Evolutionary conservation across 306 rosid genomes (phyloP).

Genomic region (Rosa chinensis): DNA sequence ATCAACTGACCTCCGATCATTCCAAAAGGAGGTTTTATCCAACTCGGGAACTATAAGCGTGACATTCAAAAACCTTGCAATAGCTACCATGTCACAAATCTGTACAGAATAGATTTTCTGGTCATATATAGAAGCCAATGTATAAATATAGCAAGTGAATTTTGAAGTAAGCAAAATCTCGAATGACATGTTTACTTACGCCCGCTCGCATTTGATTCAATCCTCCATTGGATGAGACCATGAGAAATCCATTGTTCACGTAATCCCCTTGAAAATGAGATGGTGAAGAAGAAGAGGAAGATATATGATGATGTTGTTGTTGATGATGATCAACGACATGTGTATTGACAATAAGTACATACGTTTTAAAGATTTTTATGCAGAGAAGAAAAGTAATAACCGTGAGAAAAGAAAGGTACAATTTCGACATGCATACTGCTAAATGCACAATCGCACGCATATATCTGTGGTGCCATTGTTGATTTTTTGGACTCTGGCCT

Average conservation of each 20-base stretch:
- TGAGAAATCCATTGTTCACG: conserved; percentile 58
- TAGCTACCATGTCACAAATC: conserved; percentile 75
- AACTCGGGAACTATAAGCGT: conserved; percentile 67
- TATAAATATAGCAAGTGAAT: neutral
- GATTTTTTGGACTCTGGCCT: neutral
- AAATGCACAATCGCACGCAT: neutral
- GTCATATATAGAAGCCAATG: neutral
- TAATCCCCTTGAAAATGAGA: conserved; percentile 34
- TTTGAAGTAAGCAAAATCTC: neutral
- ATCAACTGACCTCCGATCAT: conserved; percentile 49
- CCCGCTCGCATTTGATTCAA: conserved; percentile 76
- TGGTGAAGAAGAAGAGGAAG: neutral
- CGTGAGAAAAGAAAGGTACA: neutral
- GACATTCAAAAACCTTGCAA: conserved; percentile 53
- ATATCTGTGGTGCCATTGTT: neutral
- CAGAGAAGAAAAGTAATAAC: neutral
- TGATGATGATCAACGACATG: neutral
- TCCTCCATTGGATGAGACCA: conserved; percentile 74
- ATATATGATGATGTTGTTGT: neutral
- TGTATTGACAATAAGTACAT: neutral
- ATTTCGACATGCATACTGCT: neutral
- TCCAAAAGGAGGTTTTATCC: conserved; percentile 70
- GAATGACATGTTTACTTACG: conserved; percentile 32
- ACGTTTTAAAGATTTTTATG: neutral
- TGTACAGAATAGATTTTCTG: conserved; percentile 19